Base-by-base conservation (phyloP, 768 basidiomycete species). In the Trametes villosa region DNA sequence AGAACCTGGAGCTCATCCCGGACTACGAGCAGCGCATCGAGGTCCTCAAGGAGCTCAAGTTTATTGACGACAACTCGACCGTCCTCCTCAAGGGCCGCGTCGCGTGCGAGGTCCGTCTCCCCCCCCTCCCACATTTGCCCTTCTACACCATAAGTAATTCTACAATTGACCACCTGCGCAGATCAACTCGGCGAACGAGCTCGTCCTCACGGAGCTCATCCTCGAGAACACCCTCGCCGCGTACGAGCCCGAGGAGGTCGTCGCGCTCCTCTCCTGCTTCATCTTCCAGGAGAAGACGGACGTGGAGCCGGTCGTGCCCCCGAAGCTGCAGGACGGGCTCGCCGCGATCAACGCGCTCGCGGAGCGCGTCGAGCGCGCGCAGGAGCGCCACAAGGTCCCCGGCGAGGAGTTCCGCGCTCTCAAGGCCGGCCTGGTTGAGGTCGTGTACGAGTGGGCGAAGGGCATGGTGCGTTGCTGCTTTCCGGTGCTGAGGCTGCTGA, bases 211-310 rank as follows among this genome's bases (percentile, higher is more conserved):
- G 0, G 97, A 99, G 70, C 84, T 99, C 51, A 96, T 99, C 56
- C 82, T 98, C 52, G 97, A 99, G 70, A 99, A 99, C 70, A 91
- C 92, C 0, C 79, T 98, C 29, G 93, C 94, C 7, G 78, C 79
- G 15, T 98, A 92, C 71, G 94, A 94, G 46, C 93, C 97, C 0
- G 94, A 94, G 73, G 97, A 98, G 76, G 94, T 96, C 51, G 97
- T 96, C 40, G 96, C 97, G 2, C 81, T 99, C 27, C 82, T 99
- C 6, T 98, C 96, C 4, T 92, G 92, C 70, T 98, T 99, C 71
- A 90, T 99, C 41, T 99, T 99, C 75, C 97, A 98, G 73, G 97
- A 99, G 72, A 98, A 97, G 77, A 94, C 95, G 15, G 94, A 97
- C 9, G 80, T 87, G 9, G 93, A 96, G 66, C 96, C 97, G 22